Conservation (phyloP, 148 eudicot genomes). For the Beta vulgaris region DNA sequence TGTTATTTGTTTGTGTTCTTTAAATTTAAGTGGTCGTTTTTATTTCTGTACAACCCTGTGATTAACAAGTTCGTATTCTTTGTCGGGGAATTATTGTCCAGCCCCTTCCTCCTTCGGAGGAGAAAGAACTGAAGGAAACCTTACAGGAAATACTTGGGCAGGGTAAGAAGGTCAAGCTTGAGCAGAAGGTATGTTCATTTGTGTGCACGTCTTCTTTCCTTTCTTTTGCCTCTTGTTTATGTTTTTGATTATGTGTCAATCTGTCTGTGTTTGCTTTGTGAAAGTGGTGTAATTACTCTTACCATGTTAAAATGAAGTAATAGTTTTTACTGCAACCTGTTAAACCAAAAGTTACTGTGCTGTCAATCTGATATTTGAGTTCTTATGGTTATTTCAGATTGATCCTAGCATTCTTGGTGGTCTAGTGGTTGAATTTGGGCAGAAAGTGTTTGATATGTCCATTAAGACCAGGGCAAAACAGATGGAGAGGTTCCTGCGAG, state of each 20-base stretch:
- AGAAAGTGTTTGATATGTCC: slow-evolving; percentile 83
- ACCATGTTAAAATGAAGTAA: too few species aligned
- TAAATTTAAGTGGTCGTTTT: background rate
- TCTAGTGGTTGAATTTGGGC: slow-evolving; percentile 68
- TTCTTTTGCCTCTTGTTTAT: too few species aligned
- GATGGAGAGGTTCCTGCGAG: slow-evolving; percentile 87
- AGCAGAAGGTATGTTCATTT: slow-evolving; percentile 63
- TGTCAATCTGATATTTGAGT: background rate
- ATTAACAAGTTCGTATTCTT: background rate
- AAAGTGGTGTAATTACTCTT: background rate
- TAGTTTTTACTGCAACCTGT: too few species aligned
- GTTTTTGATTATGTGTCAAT: background rate
- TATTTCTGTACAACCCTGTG: background rate
- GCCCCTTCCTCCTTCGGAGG: slow-evolving; percentile 81
- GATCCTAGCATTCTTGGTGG: slow-evolving; percentile 85
- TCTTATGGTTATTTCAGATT: slow-evolving; percentile 39
- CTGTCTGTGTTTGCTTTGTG: background rate
- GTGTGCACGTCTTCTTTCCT: background rate
- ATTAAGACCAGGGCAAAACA: slow-evolving; percentile 84
- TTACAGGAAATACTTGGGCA: slow-evolving; percentile 74
- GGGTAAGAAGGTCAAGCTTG: slow-evolving; percentile 68
- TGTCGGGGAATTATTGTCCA: slow-evolving; percentile 23
- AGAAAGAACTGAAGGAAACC: slow-evolving; percentile 86
- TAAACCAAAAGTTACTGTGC: background rate
- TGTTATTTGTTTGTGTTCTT: slow-evolving; percentile 24